These are phyloP conservation scores for Apiospora rasikravindrae DNA, from an alignment of 2,329 filamentous ascomycete genomes.

Conservation along the genomic window DNA sequence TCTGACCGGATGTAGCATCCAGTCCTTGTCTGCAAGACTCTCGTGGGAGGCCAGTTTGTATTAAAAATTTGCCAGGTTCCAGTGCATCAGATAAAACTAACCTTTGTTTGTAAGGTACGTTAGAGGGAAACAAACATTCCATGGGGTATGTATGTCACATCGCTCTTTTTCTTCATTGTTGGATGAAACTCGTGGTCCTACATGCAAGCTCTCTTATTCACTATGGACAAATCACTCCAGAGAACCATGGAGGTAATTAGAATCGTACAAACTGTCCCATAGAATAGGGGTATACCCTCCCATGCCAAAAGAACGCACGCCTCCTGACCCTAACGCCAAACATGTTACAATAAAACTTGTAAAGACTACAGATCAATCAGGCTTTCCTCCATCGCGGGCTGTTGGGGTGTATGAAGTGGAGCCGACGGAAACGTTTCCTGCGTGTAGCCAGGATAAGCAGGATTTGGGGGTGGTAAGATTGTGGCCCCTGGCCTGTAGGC, in stretches of 20 bases:
- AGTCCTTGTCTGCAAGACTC: neutral
- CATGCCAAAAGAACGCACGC: neutral
- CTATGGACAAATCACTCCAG: neutral
- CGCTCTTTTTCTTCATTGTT: no score
- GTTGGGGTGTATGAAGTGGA: constrained; percentile 65
- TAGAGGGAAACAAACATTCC: no score
- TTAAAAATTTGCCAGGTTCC: neutral
- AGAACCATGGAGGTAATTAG: neutral
- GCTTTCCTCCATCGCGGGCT: constrained; percentile 72
- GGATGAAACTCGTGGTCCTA: neutral
- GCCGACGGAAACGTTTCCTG: constrained; percentile 70
- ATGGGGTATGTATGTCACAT: no score
- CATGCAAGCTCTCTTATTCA: neutral
- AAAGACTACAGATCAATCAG: constrained; percentile 73
- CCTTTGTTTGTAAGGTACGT: no score
- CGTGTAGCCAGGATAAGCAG: constrained; percentile 55
- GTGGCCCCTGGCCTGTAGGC: constrained; percentile 49
- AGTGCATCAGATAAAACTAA: neutral
- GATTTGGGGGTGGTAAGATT: constrained; percentile 39
- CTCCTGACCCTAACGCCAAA: constrained; percentile 9
- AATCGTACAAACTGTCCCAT: constrained; percentile 1
- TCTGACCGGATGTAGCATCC: no score
- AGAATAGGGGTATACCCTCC: neutral
- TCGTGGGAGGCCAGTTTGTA: neutral
- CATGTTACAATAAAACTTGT: neutral